phyloP scores from a whole-genome alignment of 345 rosid genomes.

The Carallia pectinifolia region DNA sequence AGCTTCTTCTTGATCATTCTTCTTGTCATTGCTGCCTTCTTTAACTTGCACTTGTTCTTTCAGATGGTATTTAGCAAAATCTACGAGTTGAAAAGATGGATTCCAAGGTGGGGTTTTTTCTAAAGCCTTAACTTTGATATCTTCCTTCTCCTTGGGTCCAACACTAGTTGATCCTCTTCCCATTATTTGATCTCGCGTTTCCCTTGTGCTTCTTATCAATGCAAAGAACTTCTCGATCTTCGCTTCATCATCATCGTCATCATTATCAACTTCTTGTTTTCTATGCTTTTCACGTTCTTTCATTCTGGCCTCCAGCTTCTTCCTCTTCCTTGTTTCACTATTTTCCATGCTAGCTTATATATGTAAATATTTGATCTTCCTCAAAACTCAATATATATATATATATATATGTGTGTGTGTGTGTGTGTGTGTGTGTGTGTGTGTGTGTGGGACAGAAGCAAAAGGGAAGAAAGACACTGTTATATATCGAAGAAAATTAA shows the following conservation, averaged over 20 bases:
- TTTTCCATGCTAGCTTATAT: background rate
- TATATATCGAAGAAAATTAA: no score
- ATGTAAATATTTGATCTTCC: background rate
- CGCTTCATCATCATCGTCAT: conserved; percentile 35
- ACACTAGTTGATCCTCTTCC: background rate
- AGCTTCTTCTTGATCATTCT: background rate
- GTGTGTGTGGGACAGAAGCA: no score
- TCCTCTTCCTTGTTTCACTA: conserved; percentile 26
- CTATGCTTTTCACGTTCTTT: background rate
- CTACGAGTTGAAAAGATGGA: conserved; percentile 50
- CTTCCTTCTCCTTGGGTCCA: background rate
- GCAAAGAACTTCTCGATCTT: conserved; percentile 59
- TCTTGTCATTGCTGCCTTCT: background rate
- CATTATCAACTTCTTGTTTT: background rate
- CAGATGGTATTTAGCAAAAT: conserved; percentile 25
- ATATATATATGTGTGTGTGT: no score
- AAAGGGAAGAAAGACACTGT: no score
- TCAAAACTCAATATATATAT: background rate
- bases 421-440: no score
- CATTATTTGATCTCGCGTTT: conserved; percentile 24
- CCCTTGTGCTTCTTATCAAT: conserved; percentile 47
- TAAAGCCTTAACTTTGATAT: conserved; percentile 9
- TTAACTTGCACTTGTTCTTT: background rate
- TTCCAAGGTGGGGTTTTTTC: conserved; percentile 24
- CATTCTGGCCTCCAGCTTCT: conserved; percentile 20